Evolutionary conservation across 1,139 yeast species (phyloP).

Genomic region (Candida sanyaensis): DNA sequence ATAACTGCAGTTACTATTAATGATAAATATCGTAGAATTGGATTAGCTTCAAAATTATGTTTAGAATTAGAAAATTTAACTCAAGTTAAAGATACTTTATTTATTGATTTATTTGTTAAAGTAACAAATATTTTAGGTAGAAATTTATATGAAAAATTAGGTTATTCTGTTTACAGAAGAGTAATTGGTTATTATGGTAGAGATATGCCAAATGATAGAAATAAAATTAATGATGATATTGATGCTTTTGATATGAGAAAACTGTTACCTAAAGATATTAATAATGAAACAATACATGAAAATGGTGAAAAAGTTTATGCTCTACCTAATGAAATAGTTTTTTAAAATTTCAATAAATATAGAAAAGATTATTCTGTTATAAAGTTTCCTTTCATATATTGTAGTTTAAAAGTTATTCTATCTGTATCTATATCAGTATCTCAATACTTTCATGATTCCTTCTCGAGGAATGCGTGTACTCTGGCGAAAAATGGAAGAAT

Average conservation of each 20-base stretch:
- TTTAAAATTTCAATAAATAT: constrained; percentile 22
- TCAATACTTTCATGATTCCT: no score
- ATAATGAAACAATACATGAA: constrained; percentile 51
- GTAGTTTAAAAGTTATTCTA: no score
- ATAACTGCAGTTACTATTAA: constrained; percentile 95
- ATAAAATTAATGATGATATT: constrained; percentile 55
- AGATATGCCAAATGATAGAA: constrained; percentile 46
- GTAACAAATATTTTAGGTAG: constrained; percentile 82
- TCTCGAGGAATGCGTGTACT: no score
- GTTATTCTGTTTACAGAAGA: constrained; percentile 81
- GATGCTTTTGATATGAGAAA: constrained; percentile 92
- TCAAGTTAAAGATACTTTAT: constrained; percentile 64
- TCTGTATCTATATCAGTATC: no score
- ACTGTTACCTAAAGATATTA: constrained; percentile 56
- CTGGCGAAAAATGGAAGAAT: no score
- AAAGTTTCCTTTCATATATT: no score
- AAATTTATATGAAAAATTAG: constrained; percentile 79
- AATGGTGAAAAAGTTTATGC: constrained; percentile 62
- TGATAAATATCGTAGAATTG: constrained; percentile 78
- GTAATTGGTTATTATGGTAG: constrained; percentile 87
- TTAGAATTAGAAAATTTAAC: constrained; percentile 71
- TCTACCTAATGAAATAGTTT: constrained; percentile 61
- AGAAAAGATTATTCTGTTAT: no score
- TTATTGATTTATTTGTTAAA: constrained; percentile 88
- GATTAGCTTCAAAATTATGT: constrained; percentile 80